phyloP scores from a whole-genome alignment of 345 rosid species.

The Euphorbia tirucalli region DNA sequence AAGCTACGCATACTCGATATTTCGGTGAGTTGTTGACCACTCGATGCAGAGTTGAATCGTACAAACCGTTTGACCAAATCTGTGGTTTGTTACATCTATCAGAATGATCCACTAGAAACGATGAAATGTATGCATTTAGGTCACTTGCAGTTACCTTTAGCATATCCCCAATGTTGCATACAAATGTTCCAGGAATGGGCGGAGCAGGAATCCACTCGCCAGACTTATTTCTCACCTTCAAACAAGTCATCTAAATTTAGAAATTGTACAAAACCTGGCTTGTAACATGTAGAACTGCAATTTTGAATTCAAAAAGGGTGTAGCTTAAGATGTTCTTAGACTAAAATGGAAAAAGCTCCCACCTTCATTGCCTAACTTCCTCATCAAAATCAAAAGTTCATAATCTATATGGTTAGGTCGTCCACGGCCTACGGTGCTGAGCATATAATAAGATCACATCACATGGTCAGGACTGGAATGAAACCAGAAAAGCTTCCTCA shows the following conservation, averaged over 20 bases:
- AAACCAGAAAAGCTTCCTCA: too few species aligned
- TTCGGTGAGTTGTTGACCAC: constrained; percentile 57
- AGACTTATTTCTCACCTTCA: constrained; percentile 67
- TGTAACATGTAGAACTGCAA: neutral
- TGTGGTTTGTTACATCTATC: constrained; percentile 26
- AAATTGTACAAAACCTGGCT: neutral
- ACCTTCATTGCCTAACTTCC: too few species aligned
- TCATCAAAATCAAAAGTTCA: too few species aligned
- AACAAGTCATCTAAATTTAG: constrained; percentile 10
- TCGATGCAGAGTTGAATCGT: constrained; percentile 74
- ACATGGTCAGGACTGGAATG: too few species aligned
- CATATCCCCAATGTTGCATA: constrained; percentile 96
- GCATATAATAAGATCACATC: too few species aligned
- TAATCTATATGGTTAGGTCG: too few species aligned
- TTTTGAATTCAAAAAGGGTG: neutral
- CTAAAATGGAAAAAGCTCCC: too few species aligned
- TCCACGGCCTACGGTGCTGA: too few species aligned
- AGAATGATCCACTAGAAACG: constrained; percentile 1
- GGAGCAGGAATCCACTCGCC: constrained; percentile 90
- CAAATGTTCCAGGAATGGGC: constrained; percentile 78
- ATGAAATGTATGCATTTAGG: neutral
- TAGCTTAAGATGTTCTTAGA: too few species aligned
- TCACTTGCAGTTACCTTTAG: constrained; percentile 50
- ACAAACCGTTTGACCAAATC: constrained; percentile 79
- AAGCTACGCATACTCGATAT: constrained; percentile 68